These are phyloP conservation scores for Guyanaporus albipodus DNA, from an alignment of 768 basidiomycete genomes.

Conservation along the genomic window DNA sequence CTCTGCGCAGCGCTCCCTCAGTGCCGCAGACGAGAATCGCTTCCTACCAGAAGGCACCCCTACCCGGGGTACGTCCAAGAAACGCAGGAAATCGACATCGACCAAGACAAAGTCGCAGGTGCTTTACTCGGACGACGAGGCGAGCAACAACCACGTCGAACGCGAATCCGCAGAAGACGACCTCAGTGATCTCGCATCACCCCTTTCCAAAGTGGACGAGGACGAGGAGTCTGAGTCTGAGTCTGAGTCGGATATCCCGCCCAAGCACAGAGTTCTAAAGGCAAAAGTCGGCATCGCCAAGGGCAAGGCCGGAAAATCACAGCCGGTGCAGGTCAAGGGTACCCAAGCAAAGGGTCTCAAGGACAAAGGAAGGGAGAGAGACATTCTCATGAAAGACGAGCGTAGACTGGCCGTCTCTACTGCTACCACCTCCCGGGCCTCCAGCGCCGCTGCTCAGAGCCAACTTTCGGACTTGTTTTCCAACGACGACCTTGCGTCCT, in stretches of 20 bases:
- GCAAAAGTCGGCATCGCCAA: conserved; percentile 21
- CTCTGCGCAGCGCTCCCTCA: conserved; percentile 12
- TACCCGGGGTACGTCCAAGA: conserved; percentile 4
- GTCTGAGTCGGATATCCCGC: conserved; percentile 20
- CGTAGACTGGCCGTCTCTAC: conserved; percentile 28
- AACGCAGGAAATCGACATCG: conserved; percentile 17
- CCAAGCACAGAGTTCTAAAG: conserved; percentile 23
- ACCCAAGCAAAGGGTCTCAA: conserved; percentile 30
- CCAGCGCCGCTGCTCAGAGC: conserved; percentile 33
- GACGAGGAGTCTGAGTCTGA: no score
- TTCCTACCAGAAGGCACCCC: conserved; percentile 14
- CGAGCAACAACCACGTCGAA: conserved; percentile 23
- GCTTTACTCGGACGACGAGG: conserved; percentile 30
- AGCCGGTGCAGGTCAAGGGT: conserved; percentile 11
- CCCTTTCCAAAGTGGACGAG: conserved; percentile 23
- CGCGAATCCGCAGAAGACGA: conserved; percentile 25
- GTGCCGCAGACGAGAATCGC: conserved; percentile 14
- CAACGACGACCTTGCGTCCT: conserved; percentile 28
- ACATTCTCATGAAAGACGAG: conserved; percentile 41
- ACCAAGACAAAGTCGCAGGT: conserved; percentile 19
- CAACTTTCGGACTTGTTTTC: conserved; percentile 25
- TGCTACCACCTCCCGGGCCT: conserved; percentile 20
- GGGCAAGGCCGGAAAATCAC: conserved; percentile 26
- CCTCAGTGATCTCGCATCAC: conserved; percentile 21
- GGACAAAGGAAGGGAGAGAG: conserved; percentile 33